These are phyloP conservation scores for Pseudogymnoascus sp. DNA, from an alignment of 2,329 filamentous ascomycete genomes.

Conservation along the genomic window DNA sequence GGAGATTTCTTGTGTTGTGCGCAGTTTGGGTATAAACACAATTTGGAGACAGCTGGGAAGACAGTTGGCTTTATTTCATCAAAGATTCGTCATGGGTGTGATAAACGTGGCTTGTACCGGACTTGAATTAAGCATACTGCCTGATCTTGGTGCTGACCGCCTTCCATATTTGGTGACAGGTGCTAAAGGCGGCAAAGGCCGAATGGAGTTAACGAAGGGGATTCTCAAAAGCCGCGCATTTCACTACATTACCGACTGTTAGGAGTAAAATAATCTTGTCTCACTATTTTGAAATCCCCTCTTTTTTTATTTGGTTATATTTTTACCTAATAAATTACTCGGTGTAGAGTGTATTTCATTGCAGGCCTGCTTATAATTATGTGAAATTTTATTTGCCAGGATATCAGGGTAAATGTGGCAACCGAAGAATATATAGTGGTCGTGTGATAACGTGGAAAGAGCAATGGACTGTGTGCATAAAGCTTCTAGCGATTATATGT, in stretches of 20 bases:
- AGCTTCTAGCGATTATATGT: not conserved
- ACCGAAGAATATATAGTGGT: not conserved
- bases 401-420: not conserved
- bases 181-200: conserved; percentile 3
- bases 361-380: not conserved
- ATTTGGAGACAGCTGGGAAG: not conserved
- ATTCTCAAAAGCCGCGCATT: not conserved
- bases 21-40: not conserved
- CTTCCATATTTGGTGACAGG: not conserved
- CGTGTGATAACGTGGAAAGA: not conserved
- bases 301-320: not conserved
- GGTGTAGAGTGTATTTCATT: not conserved
- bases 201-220: not conserved
- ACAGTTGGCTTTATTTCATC: not conserved
- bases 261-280: not conserved
- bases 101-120: conserved; percentile 8
- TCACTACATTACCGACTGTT: not conserved
- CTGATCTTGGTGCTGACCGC: not conserved
- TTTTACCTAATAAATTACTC: not conserved
- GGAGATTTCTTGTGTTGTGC: not conserved
- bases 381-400: not conserved
- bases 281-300: not conserved
- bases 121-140: conserved; percentile 4
- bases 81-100: conserved; percentile 5
- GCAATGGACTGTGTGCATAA: not conserved